Base-by-base conservation (phyloP, 257 asterid genomes). In the Salvia hispanica region DNA sequence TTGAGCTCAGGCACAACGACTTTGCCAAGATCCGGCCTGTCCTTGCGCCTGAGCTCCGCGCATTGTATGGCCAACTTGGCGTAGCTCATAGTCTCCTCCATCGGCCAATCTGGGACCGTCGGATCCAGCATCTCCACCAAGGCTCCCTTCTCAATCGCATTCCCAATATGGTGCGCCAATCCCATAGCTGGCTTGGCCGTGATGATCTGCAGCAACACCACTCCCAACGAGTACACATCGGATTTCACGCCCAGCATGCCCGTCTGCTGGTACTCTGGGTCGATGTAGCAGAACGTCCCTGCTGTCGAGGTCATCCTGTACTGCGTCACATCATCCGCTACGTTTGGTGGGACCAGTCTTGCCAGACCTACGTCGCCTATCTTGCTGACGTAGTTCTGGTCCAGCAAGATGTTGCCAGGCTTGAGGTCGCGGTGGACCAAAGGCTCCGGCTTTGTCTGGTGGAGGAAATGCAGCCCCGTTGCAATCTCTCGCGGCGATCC, bases 221-320 rank as follows among this genome's bases (percentile, higher is more conserved):
- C 75, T 1, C 96, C 98, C 0, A 92, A 69, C 1, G 98, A 89
- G 53, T 92, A 92, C 12, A 92, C 82, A 31, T 92, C 98, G 4
- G 98, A 92, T 70, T 92, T 87, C 15, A 87, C 91, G 3, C 96
- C 96, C 0, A 92, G 83, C 96, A 89, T 89, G 21, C 98, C 98
- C 0, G 96, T 84, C 52, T 89, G 95, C 54, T 92, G 98, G 72
- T 92, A 92, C 67, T 92, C 98, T 0, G 96, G 98, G 43, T 92
- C 98, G 4, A 92, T 92, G 76, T 92, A 92, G 76, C 95, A 89
- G 73, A 92, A 80, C 0, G 98, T 87, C 15, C 96, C 96, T 0
- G 98, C 98, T 8, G 98, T 78, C 15, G 96, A 83, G 8, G 98
- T 92, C 89, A 92, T 84, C 4, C 95, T 70, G 43, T 81, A 86